Conservation (phyloP, 352 stramenopile species). For the Phytophthora hybrid region DNA sequence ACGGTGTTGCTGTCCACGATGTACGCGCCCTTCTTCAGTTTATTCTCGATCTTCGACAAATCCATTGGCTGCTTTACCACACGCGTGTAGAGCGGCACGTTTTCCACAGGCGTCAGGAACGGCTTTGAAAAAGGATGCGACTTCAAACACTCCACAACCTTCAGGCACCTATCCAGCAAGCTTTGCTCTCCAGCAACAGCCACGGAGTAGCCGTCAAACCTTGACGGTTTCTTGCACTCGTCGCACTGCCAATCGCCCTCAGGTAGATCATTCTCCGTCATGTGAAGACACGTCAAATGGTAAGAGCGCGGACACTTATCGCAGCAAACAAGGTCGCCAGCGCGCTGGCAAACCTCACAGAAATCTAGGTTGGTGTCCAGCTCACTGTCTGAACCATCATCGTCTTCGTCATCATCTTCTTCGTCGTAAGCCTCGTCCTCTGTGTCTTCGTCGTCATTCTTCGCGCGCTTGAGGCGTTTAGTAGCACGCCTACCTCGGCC, state of each 20-base stretch:
- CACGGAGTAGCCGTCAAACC: slow-evolving; percentile 60
- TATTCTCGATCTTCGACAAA: slow-evolving; percentile 74
- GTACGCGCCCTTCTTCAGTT: slow-evolving; percentile 70
- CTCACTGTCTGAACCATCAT: slow-evolving; percentile 58
- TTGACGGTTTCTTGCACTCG: slow-evolving; percentile 79
- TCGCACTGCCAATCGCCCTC: slow-evolving; percentile 86
- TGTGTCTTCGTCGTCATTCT: slow-evolving; percentile 30
- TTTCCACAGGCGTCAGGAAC: slow-evolving; percentile 79
- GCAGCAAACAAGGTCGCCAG: slow-evolving; percentile 91
- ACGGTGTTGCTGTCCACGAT: slow-evolving; percentile 46
- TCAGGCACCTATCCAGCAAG: slow-evolving; percentile 69
- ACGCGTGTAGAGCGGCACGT: slow-evolving; percentile 76
- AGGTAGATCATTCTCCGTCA: slow-evolving; percentile 76
- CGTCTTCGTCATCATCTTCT: slow-evolving; percentile 22
- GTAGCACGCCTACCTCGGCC: slow-evolving; percentile 18
- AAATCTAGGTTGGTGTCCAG: slow-evolving; percentile 87
- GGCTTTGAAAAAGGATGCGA: slow-evolving; percentile 83
- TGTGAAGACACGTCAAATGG: slow-evolving; percentile 87
- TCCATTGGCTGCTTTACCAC: slow-evolving; percentile 88
- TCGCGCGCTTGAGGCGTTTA: slow-evolving; percentile 26
- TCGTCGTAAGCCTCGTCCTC: slow-evolving; percentile 24
- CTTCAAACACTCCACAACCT: slow-evolving; percentile 77
- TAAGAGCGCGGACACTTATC: slow-evolving; percentile 93
- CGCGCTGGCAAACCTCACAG: slow-evolving; percentile 83
- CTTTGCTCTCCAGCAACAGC: slow-evolving; percentile 59